A percentile compares a stretch with the other conserved stretches of the same genome.
Conservation (phyloP, 306 rosid species). For the Fragaria nilgerrensis region DNA sequence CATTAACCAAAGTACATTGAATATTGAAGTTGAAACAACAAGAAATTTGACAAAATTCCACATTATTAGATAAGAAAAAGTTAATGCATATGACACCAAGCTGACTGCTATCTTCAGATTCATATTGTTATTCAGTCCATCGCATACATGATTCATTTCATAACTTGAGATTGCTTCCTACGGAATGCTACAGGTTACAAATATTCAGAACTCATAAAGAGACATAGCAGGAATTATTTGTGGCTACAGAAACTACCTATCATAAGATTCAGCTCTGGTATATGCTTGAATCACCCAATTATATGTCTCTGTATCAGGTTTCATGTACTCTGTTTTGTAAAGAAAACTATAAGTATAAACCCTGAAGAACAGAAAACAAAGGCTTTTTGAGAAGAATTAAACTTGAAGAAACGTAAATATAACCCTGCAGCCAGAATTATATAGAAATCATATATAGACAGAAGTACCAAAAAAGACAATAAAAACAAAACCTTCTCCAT, state of each 20-base stretch:
- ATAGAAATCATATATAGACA: slow-evolving; percentile 10
- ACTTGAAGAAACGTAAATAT: neutral
- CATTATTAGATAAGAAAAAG: neutral
- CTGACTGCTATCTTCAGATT: neutral
- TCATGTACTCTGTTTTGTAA: slow-evolving; percentile 65
- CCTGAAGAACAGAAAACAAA: slow-evolving; percentile 27
- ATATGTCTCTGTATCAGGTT: slow-evolving; percentile 91
- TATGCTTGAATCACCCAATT: slow-evolving; percentile 99
- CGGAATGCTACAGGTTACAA: neutral
- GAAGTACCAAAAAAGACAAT: slow-evolving; percentile 4
- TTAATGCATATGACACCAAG: neutral
- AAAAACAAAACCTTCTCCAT: slow-evolving; percentile 73
- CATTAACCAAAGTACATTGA: neutral
- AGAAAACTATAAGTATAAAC: slow-evolving; percentile 21
- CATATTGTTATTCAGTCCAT: neutral
- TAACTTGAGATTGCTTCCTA: neutral
- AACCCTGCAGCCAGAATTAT: neutral
- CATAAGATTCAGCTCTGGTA: slow-evolving; percentile 97
- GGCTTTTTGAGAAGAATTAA: slow-evolving; percentile 4
- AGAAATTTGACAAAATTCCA: neutral
- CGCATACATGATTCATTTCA: neutral
- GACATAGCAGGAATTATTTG: neutral
- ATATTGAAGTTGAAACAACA: neutral
- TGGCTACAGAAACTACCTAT: slow-evolving; percentile 57
- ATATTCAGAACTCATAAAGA: neutral